These are phyloP conservation scores for Amesomyces nigricolor DNA, from an alignment of 2,329 filamentous ascomycete species.

Conservation along the genomic window DNA sequence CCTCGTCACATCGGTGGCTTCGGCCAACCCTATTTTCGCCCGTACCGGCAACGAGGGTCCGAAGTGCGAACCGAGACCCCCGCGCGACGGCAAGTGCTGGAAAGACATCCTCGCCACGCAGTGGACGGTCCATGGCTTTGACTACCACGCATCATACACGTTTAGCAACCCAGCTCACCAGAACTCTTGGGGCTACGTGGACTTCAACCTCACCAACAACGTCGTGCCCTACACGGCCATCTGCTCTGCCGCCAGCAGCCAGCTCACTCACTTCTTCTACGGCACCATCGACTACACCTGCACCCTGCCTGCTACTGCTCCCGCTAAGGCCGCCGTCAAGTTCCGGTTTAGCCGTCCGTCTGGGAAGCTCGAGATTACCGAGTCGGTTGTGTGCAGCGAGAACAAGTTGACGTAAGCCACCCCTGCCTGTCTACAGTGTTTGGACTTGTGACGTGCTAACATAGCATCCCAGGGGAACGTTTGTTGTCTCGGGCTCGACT, in stretches of 20 bases:
- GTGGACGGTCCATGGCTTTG: constrained; percentile 42
- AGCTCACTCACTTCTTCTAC: constrained; percentile 45
- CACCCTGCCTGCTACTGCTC: constrained; percentile 27
- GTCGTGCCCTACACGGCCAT: constrained; percentile 32
- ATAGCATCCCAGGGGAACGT: constrained; percentile 24
- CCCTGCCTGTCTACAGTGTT: not conserved
- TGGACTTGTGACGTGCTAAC: too few species aligned
- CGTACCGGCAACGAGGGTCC: not conserved
- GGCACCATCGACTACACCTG: constrained; percentile 43
- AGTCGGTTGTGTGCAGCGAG: constrained; percentile 43
- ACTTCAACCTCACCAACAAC: constrained; percentile 46
- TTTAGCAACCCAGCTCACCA: constrained; percentile 49
- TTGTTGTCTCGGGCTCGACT: constrained; percentile 30
- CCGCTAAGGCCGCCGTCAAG: constrained; percentile 26
- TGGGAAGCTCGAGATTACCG: constrained; percentile 38
- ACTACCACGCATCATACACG: constrained; percentile 42
- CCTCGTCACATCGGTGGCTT: not conserved
- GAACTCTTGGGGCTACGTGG: constrained; percentile 41
- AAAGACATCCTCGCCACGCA: constrained; percentile 23
- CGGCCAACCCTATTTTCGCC: not conserved
- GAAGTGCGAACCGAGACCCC: not conserved
- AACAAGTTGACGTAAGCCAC: constrained; percentile 27
- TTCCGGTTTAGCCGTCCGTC: constrained; percentile 40
- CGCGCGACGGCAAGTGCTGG: constrained; percentile 19
- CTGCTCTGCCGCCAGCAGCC: constrained; percentile 39